Percentiles rank a stretch among this genome's conserved stretches.
Conservation (phyloP, 768 basidiomycete genomes). For the Amanita polypyramis region DNA sequence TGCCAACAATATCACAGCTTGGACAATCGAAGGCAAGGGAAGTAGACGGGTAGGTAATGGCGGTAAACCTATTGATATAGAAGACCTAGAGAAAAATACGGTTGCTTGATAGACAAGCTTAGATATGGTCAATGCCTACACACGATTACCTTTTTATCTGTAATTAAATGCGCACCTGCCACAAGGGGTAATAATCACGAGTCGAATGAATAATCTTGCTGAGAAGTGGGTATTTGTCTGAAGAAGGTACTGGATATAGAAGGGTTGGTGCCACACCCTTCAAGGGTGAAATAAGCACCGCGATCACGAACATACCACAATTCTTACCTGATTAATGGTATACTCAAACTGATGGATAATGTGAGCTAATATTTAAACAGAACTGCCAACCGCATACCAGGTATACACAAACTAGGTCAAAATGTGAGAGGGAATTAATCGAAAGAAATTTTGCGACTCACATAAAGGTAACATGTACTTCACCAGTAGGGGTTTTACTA, state of each 20-base stretch:
- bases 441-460: constrained; percentile 30
- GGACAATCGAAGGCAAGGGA: constrained; percentile 65
- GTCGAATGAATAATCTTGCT: constrained; percentile 73
- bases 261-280: constrained; percentile 87
- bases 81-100: constrained; percentile 89
- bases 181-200: constrained; percentile 91
- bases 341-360: constrained; percentile 63
- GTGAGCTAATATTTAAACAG: constrained; percentile 3
- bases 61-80: constrained; percentile 76
- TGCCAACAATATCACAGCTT: constrained; percentile 52
- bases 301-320: not conserved
- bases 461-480: constrained; percentile 93
- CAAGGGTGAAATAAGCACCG: not conserved
- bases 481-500: constrained; percentile 69
- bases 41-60: constrained; percentile 63
- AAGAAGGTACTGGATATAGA: constrained; percentile 72
- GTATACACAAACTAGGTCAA: constrained; percentile 30
- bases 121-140: constrained; percentile 12
- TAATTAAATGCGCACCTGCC: constrained; percentile 51
- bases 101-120: constrained; percentile 86
- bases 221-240: constrained; percentile 48
- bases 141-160: constrained; percentile 47
- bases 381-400: constrained; percentile 23
- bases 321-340: constrained; percentile 71
- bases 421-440: constrained; percentile 1